Percentiles rank a stretch among this genome's conserved stretches.
These are phyloP conservation scores for Nakazawaea molendinolei DNA, from an alignment of 805 yeast genomes.

Conservation along the genomic window DNA sequence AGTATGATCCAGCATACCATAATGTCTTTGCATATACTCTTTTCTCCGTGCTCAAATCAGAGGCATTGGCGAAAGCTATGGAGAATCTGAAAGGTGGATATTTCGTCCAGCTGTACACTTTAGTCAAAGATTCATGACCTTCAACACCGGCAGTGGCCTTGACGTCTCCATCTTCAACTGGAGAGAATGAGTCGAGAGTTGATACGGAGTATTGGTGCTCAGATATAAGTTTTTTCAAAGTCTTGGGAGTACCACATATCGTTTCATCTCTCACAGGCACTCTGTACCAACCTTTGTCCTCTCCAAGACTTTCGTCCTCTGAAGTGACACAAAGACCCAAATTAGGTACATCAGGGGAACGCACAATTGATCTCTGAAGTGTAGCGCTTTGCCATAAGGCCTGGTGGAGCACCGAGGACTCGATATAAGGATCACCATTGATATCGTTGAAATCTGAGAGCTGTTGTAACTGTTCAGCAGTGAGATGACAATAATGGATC, in stretches of 20 bases:
- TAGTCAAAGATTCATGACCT: neutral
- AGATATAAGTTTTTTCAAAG: conserved; percentile 22
- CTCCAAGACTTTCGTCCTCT: conserved; percentile 22
- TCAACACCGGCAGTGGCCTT: conserved; percentile 1
- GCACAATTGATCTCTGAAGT: conserved; percentile 32
- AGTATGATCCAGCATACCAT: conserved; percentile 58
- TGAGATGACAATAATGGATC: conserved; percentile 41
- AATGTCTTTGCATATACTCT: conserved; percentile 44
- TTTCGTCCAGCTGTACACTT: conserved; percentile 29
- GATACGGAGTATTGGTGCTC: conserved; percentile 17
- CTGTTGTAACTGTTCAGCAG: conserved; percentile 39
- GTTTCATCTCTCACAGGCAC: conserved; percentile 44
- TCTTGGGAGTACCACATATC: conserved; percentile 35
- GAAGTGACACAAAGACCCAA: conserved; percentile 23
- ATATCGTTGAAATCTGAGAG: conserved; percentile 33
- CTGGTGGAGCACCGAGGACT: conserved; percentile 31
- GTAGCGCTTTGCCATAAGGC: conserved; percentile 45
- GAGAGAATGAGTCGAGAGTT: neutral
- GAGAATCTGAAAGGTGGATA: conserved; percentile 52
- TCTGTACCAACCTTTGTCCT: conserved; percentile 27
- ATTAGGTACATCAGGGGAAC: conserved; percentile 20
- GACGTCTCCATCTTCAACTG: conserved; percentile 7
- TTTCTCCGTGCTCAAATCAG: conserved; percentile 35
- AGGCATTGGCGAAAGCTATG: conserved; percentile 42
- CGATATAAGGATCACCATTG: conserved; percentile 31